Evolutionary conservation across 257 asterid genomes (phyloP).

Genomic region (Scutellaria baicalensis): DNA sequence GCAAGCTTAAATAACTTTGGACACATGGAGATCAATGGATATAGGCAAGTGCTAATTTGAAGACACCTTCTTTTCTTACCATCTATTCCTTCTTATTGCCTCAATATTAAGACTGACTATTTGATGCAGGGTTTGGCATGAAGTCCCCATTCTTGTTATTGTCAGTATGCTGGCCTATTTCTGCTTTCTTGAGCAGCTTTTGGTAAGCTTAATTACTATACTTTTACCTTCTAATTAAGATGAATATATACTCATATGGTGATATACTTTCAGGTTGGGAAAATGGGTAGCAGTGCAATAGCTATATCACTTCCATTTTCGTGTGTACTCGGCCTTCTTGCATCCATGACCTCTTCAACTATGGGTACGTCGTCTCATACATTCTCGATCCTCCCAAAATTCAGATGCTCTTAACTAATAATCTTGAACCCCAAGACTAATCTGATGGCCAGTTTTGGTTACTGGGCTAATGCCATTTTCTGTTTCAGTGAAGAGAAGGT

Average conservation of each 20-base stretch:
- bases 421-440: background rate
- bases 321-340: conserved; percentile 78
- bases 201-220: conserved; percentile 39
- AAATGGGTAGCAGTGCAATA: conserved; percentile 72
- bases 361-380: conserved; percentile 47
- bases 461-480: background rate
- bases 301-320: conserved; percentile 93
- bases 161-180: conserved; percentile 91
- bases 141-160: conserved; percentile 81
- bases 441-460: background rate
- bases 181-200: conserved; percentile 95
- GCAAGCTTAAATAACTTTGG: conserved; percentile 19
- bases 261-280: conserved; percentile 48
- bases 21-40: conserved; percentile 60
- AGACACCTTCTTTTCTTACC: background rate
- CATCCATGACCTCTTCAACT: conserved; percentile 83
- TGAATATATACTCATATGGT: conserved; percentile 1
- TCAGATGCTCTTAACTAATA: background rate
- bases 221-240: background rate
- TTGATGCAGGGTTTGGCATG: conserved; percentile 77
- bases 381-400: background rate
- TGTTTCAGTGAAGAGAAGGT: conserved; percentile 57
- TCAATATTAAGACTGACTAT: background rate
- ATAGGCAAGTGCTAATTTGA: conserved; percentile 45
- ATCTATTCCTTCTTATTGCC: background rate